These are phyloP conservation scores for Pleurotus salmoneostramineus DNA, from an alignment of 768 basidiomycete species.

Conservation along the genomic window DNA sequence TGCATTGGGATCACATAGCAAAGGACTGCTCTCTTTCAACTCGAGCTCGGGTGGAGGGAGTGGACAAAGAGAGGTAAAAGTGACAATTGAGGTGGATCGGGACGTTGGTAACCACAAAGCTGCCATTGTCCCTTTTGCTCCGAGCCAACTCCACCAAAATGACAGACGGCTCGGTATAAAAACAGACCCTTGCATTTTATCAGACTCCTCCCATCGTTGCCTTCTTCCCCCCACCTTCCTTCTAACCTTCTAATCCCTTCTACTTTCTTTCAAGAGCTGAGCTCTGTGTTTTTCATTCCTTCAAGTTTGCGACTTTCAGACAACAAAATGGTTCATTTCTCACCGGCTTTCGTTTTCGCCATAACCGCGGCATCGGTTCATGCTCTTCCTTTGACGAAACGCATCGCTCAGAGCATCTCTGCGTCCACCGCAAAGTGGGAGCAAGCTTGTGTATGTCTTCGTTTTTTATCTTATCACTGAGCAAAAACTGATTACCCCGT, in stretches of 20 bases:
- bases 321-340: constrained; percentile 26
- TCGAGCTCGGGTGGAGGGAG: background rate
- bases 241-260: constrained; percentile 4
- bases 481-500: background rate
- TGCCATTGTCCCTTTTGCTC: constrained; percentile 1
- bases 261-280: constrained; percentile 9
- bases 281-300: constrained; percentile 6
- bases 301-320: constrained; percentile 7
- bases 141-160: background rate
- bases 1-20: background rate
- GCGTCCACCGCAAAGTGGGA: constrained; percentile 40
- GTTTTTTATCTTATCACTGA: background rate
- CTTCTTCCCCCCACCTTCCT: background rate
- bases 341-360: constrained; percentile 23
- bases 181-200: background rate
- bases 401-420: constrained; percentile 41
- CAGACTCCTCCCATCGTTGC: background rate
- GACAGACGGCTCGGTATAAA: constrained; percentile 4
- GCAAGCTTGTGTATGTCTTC: constrained; percentile 38
- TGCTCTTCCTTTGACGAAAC: constrained; percentile 37
- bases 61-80: constrained; percentile 1
- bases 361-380: constrained; percentile 25
- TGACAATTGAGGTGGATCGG: background rate
- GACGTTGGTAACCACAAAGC: background rate
- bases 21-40: background rate